Base-by-base conservation (phyloP, 306 rosid species). In the Ormosia semicastrata region DNA sequence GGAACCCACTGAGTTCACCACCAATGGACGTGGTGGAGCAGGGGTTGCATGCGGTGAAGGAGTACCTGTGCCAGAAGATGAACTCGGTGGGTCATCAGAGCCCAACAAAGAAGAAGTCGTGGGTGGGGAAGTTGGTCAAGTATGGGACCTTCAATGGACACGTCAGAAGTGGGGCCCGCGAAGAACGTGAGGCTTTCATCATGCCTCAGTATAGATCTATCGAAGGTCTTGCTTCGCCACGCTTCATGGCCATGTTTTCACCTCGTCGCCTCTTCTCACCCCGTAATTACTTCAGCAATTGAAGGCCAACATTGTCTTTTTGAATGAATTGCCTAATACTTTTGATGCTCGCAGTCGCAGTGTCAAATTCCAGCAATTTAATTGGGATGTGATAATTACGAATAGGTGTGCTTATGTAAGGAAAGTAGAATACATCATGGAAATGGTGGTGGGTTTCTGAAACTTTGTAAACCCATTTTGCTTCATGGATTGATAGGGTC, bases 191-290 rank as follows among this genome's bases (percentile, higher is more conserved):
- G 13, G 83, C 86, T 6, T 88, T 89, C 56, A 81, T 85, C 57
- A 14, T 83, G 54, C 86, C 91, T 0, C 91, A 93, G 7, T 86
- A 89, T 63, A 92, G 89, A 6, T 66, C 95, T 2, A 85, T 95
- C 1, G 90, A 93, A 0, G 90, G 88, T 32, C 89, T 90, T 8
- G 92, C 98, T 75, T 89, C 98, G 0, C 96, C 97, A 0, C 80
- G 98, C 5, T 80, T 81, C 32, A 39, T 84, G 90, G 91, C 89
- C 3, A 91, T 89, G 93, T 91, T 95, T 77, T 91, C 98, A 0
- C 92, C 99, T 0, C 97, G 93, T 0, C 95, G 94, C n/a, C 88
- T 95, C 60, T 92, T 93, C 90, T 89, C 98, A 0, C 87, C 96
- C 0, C 93, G 90, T 2, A 82, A 15, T 44, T 87, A 78, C 75